A percentile compares a stretch with the other conserved stretches of the same genome.
These are phyloP conservation scores for Eucalyptus fibrosa DNA, from an alignment of 345 rosid species.

Conservation along the genomic window DNA sequence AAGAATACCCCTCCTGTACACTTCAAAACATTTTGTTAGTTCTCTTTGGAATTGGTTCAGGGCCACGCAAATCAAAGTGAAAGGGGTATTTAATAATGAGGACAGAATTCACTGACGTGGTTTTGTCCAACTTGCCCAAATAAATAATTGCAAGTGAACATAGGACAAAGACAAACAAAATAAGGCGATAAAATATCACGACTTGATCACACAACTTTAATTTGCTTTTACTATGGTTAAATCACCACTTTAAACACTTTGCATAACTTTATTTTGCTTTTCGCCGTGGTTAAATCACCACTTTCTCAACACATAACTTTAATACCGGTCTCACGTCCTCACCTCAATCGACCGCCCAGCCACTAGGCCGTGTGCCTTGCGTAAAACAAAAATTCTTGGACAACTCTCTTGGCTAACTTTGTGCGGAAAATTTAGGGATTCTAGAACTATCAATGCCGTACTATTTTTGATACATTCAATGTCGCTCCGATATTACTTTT, in stretches of 20 bases:
- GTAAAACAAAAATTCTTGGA: too few species aligned
- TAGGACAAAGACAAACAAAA: too few species aligned
- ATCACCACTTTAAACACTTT: neutral
- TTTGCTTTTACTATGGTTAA: too few species aligned
- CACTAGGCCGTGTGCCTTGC: neutral
- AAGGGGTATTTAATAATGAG: too few species aligned
- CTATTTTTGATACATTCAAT: neutral
- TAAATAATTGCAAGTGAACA: too few species aligned
- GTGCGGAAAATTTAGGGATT: neutral
- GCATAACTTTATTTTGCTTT: neutral
- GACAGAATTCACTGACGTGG: too few species aligned
- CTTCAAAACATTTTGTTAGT: too few species aligned
- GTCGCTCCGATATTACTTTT: rapidly evolving
- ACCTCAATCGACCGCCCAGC: neutral
- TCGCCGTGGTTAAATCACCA: neutral
- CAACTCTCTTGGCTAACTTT: neutral
- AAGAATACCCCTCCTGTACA: too few species aligned
- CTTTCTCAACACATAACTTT: neutral
- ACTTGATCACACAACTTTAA: neutral
- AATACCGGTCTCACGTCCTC: neutral
- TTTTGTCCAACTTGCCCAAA: too few species aligned
- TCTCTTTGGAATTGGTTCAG: too few species aligned
- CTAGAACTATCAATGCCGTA: rapidly evolving
- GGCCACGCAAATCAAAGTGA: too few species aligned
- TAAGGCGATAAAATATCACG: neutral